Evolutionary conservation across 371 early-diverging fungal species (phyloP), one percentile per base, ranked within the genome.

Genomic region (Mucor saturninus): DNA sequence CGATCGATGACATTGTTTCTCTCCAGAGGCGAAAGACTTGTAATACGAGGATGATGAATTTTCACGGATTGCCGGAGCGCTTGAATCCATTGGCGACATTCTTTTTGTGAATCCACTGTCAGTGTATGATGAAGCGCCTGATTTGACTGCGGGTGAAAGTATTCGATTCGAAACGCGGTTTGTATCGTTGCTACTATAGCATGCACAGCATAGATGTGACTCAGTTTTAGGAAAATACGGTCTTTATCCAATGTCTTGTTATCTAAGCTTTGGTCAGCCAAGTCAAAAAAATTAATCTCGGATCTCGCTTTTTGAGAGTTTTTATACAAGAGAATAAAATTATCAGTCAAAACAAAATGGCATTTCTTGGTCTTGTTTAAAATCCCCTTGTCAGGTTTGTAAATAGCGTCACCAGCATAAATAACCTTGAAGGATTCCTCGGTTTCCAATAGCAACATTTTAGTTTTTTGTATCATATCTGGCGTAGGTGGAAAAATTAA

Each of bases 311-410:
- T 76, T 31, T 65, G 68, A 5, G 67, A 54, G 2, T 61, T 67
- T 61, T 80, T 80, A 57, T 71, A 80, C 7, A 65, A 42, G 2
- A 80, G 64, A 11, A 80, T 31, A 7, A 71, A 54, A 2, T 68
- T 71, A 26, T 69, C 73, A 26, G 75, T 80, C 13, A 80, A 45
- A 10, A 80, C 72, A 39, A 73, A 64, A 45, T 74, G 65, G 6
- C 62, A 60, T 5, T 59, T 50, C 35, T 73, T 76, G 15, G 59
- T 56, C 40, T 70, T 71, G 28, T 21, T 59, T 7, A 61, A 38
- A 4, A 60, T 30, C 2, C 35, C 40, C 21, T 59, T 61, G 13
- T 74, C 75, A 9, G 65, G 64, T 9, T 70, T 61, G 39, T 73
- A 62, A 9, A 53, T 46, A 9, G 62, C 59, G 15, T 74, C 74